A percentile compares a stretch with the other conserved stretches of the same genome.
These are phyloP conservation scores for Teratosphaeria gauchensis DNA, from an alignment of 2,329 filamentous ascomycete genomes.

Conservation along the genomic window DNA sequence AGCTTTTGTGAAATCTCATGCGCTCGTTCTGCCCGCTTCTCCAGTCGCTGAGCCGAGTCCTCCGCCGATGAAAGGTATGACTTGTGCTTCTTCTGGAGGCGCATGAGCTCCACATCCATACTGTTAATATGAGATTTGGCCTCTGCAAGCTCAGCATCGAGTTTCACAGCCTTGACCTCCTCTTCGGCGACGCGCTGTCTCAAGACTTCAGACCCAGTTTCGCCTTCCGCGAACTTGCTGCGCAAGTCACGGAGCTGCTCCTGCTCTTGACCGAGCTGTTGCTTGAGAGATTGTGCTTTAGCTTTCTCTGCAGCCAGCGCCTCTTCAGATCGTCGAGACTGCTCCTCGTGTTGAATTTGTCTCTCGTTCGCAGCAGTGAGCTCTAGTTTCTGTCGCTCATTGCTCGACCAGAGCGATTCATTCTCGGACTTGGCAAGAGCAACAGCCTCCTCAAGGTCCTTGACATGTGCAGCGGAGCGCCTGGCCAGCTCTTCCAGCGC, in stretches of 20 bases:
- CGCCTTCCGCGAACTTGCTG: slow-evolving; percentile 66
- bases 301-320: slow-evolving; percentile 40
- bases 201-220: slow-evolving; percentile 71
- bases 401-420: slow-evolving; percentile 29
- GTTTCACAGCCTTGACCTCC: slow-evolving; percentile 56
- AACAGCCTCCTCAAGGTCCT: slow-evolving; percentile 37
- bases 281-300: slow-evolving; percentile 36
- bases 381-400: slow-evolving; percentile 31
- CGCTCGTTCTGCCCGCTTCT: slow-evolving; percentile 60
- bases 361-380: slow-evolving; percentile 20
- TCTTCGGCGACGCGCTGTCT: slow-evolving; percentile 66
- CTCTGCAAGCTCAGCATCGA: slow-evolving; percentile 63
- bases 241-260: slow-evolving; percentile 60
- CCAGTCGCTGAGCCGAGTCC: slow-evolving; percentile 48
- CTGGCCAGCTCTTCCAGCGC: slow-evolving; percentile 37
- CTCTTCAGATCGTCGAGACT: slow-evolving; percentile 29
- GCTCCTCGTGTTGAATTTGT: slow-evolving; percentile 27
- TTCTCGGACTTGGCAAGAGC: slow-evolving; percentile 39
- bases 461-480: slow-evolving; percentile 33
- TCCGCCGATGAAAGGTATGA: slow-evolving; percentile 40
- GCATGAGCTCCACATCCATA: slow-evolving; percentile 64
- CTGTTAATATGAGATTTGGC: slow-evolving; percentile 66
- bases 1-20: slow-evolving; percentile 78
- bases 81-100: slow-evolving; percentile 56
- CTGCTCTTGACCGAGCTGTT: slow-evolving; percentile 56